Percentiles rank a stretch among this genome's conserved stretches.
Conservation (phyloP, 257 asterid species). For the Plantago ovata region DNA sequence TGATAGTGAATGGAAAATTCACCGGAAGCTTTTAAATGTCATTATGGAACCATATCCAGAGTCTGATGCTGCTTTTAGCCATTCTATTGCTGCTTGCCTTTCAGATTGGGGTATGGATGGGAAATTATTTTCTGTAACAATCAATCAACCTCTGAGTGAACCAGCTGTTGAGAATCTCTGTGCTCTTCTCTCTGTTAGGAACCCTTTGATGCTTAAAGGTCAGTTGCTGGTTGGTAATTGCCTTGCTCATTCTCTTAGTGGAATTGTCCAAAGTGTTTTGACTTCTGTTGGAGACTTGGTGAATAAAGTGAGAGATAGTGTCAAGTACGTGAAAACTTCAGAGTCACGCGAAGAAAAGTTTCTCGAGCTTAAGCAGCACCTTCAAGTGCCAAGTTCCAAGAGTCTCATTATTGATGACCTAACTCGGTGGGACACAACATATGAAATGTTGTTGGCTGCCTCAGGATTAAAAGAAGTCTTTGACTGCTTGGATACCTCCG, state of each 20-base stretch:
- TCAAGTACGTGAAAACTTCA: slow-evolving; percentile 83
- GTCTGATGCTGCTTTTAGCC: slow-evolving; percentile 79
- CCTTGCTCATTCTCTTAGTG: slow-evolving; percentile 73
- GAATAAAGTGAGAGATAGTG: slow-evolving; percentile 74
- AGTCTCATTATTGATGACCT: slow-evolving; percentile 63
- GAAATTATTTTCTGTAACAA: slow-evolving; percentile 69
- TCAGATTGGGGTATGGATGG: slow-evolving; percentile 91
- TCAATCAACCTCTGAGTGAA: slow-evolving; percentile 58
- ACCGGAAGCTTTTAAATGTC: slow-evolving; percentile 75
- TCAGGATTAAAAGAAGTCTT: slow-evolving; percentile 83
- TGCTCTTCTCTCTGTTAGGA: slow-evolving; percentile 78
- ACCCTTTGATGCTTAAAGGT: slow-evolving; percentile 72
- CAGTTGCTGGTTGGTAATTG: slow-evolving; percentile 76
- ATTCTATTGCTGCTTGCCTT: slow-evolving; percentile 83
- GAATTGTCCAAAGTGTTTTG: slow-evolving; percentile 61
- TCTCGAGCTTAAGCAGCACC: slow-evolving; percentile 72
- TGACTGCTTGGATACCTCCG: slow-evolving; percentile 74
- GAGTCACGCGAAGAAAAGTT: slow-evolving; percentile 84
- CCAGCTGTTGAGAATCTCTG: slow-evolving; percentile 62
- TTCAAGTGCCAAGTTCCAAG: slow-evolving; percentile 87
- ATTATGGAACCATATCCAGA: slow-evolving; percentile 91
- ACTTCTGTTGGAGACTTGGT: slow-evolving; percentile 43
- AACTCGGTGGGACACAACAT: slow-evolving; percentile 89
- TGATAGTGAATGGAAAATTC: slow-evolving; percentile 89
- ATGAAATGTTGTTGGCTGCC: slow-evolving; percentile 80